phyloP scores from a whole-genome alignment of 2,329 filamentous ascomycete genomes.

The Thelonectria blattea region DNA sequence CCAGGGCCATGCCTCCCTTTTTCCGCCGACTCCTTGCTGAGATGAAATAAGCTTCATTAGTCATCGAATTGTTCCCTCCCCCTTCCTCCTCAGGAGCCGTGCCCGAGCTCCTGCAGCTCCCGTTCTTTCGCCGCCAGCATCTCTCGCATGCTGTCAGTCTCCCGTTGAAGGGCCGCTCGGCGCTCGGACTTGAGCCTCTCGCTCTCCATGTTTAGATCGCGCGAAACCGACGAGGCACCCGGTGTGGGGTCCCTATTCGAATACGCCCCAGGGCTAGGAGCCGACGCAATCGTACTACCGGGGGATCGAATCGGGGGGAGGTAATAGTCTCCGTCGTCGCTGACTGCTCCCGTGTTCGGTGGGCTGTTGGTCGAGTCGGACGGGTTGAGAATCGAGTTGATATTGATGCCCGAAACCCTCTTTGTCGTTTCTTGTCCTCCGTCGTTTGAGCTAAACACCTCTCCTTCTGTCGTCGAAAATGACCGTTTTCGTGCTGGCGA shows the following conservation, averaged over 20 bases:
- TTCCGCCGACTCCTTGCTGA: constrained; percentile 34
- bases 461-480: constrained; percentile 66
- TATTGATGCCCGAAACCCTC: constrained; percentile 77
- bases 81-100: constrained; percentile 33
- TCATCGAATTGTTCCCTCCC: constrained; percentile 30
- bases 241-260: constrained; percentile 42
- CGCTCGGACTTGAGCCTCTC: constrained; percentile 65
- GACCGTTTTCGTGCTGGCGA: constrained; percentile 70
- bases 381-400: constrained; percentile 77
- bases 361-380: constrained; percentile 37
- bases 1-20: constrained; percentile 23
- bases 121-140: constrained; percentile 75
- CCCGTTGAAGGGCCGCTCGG: constrained; percentile 69
- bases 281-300: constrained; percentile 47
- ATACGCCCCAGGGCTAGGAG: constrained; percentile 49
- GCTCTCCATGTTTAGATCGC: constrained; percentile 47
- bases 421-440: constrained; percentile 58
- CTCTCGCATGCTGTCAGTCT: constrained; percentile 78
- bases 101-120: constrained; percentile 59
- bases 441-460: constrained; percentile 47
- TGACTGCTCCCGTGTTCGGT: constrained; percentile 37
- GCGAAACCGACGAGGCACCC: constrained; percentile 26
- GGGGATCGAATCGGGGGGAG: constrained; percentile 53
- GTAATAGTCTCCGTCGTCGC: constrained; percentile 48
- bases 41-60: constrained; percentile 34